Evolutionary conservation across 2,329 filamentous ascomycete species (phyloP).

Genomic region (Claviceps purpurea): DNA sequence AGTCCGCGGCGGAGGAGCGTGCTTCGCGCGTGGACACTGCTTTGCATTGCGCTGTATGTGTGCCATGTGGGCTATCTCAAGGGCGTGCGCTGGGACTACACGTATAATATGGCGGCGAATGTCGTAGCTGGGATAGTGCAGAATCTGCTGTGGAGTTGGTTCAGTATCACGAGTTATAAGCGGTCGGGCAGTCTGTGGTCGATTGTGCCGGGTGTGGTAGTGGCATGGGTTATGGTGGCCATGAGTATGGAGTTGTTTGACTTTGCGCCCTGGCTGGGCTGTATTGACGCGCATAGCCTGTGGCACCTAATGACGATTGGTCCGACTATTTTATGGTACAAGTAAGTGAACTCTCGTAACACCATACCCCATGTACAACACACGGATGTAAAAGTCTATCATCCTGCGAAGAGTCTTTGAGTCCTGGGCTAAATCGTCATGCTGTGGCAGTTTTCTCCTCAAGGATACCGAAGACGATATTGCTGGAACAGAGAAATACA

Average conservation of each 20-base stretch:
- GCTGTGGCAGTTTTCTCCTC: conserved; percentile 57
- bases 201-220: conserved; percentile 78
- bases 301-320: conserved; percentile 92
- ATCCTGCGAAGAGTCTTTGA: neutral
- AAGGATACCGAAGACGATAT: conserved; percentile 78
- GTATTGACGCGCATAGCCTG: conserved; percentile 83
- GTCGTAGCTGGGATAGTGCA: conserved; percentile 67
- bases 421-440: conserved; percentile 15
- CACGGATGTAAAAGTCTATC: too few relatives aligned
- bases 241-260: conserved; percentile 96
- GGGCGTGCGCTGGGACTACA: conserved; percentile 83
- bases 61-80: conserved; percentile 74
- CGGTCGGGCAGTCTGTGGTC: conserved; percentile 66
- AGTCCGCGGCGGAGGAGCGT: conserved; percentile 31
- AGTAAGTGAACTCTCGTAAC: conserved; percentile 44
- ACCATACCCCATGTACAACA: neutral
- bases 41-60: conserved; percentile 59
- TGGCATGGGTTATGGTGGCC: conserved; percentile 79
- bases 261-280: conserved; percentile 71
- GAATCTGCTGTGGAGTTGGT: conserved; percentile 76
- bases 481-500: conserved; percentile 52
- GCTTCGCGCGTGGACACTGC: conserved; percentile 59
- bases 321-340: conserved; percentile 85
- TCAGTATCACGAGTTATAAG: conserved; percentile 62
- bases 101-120: conserved; percentile 96